Base-by-base conservation (phyloP, 208 protist species). In the Crithidia fasciculata region DNA sequence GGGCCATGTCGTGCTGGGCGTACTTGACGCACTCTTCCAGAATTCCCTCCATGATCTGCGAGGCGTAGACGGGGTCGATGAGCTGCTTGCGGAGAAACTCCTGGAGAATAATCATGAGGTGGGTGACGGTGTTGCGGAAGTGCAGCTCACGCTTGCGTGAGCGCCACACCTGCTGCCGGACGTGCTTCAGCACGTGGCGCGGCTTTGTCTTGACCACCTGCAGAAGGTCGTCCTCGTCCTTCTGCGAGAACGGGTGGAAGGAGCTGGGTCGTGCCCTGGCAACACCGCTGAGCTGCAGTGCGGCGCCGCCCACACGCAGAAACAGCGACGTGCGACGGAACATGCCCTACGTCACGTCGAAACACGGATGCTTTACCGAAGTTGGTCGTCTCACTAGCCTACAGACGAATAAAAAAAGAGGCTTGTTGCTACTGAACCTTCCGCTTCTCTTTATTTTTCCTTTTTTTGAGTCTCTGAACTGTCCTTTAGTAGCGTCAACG, bases 21-120 rank as follows among this genome's bases (percentile, higher is more conserved):
- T 92, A 94, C 64, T 78, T 86, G 45, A 96, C 92, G 52, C 92
- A 96, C 62, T 96, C 90, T 61, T 94, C 88, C 37, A 96, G 69
- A 6, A 95, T 78, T 36, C 92, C 92, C 72, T 96, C 92, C 89
- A 96, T 95, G 63, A 96, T 96, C 36, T 85, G 72, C 9, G 90
- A 94, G 5, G 92, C 92, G 50, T 85, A 78, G 7, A 81, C 69
- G 15, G 92, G 92, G 64, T 96, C 92, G 43, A 96, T 88, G 39
- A 94, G 67, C 76, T 94, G 82, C 67, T 94, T 96, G 12, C 92
- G 83, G n/a, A 96, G 83, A 37, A 92, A 90, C 69, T 96, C 90
- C 65, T 96, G 92, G n/a, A 96, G 54, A 13, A 95, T 82, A 69
- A 96, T 94, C 92, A 96, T 96, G 39, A 96, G 74, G 39, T 95